Evolutionary conservation across 208 protist genomes (phyloP), one percentile per base, ranked within the genome.

Genomic region (Phytomonas francai): DNA sequence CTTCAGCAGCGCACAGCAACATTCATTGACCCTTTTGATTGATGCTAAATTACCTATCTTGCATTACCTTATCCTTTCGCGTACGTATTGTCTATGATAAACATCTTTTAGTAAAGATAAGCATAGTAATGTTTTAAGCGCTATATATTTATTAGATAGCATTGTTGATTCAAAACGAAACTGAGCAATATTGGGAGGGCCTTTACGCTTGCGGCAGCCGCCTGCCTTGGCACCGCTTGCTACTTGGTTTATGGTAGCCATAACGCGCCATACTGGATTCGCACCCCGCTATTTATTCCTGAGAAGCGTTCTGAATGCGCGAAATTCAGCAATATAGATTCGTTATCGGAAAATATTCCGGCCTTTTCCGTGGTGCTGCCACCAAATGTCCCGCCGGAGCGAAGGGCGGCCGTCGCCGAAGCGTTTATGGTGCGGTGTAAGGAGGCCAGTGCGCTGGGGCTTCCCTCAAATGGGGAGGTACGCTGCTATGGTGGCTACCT

Each of bases 401-500:
- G 27, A 25, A 62, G 60, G 25, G 16, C 59, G 19, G 19, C 9
- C 39, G 39, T 45, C 19, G 39, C 39, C 8, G 22, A 54, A 58
- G 34, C 25, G 31, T 81, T 82, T 57, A 3, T 72, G 12, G 68
- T 64, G 64, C 72, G 72, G 65, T 89, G 83, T 49, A 57, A 49
- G 34, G 72, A 83, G 42, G 74, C 73, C 16, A 76, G 70, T 5
- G 12, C 9, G n/a, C 66, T 75, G 33, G 87, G 87, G 2, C 64
- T 90, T 51, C 87, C 84, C 11, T 87, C 83, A 9, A 64, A 64
- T 0, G 56, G 30, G 8, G 75, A 83, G 11, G 78, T 93, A 34
- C 83, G 84, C 27, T 88, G 79, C 70, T 91, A 84, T 73, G 81
- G 79, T 59, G 81, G 79, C 31, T 94, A 92, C 73, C 59, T 90